Evolutionary conservation across 371 early-diverging fungal genomes (phyloP).

Genomic region (Mucor irregularis): DNA sequence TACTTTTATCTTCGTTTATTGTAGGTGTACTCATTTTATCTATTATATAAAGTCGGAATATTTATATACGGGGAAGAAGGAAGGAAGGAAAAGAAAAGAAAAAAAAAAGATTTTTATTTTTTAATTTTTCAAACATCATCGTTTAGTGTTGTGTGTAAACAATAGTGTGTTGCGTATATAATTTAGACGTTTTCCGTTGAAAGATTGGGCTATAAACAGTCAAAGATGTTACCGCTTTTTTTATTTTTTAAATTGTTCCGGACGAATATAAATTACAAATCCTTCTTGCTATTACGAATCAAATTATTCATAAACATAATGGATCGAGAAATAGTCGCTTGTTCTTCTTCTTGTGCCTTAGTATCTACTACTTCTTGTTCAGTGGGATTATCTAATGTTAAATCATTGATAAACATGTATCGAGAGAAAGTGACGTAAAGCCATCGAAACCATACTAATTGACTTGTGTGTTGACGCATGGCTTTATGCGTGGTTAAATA

Average conservation of each 20-base stretch:
- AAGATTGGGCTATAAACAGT: background rate
- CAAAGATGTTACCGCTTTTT: no score
- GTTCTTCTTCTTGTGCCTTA: no score
- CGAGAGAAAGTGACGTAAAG: slow-evolving; percentile 92
- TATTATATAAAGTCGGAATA: slow-evolving; percentile 1
- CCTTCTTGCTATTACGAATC: no score
- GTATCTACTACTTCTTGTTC: no score
- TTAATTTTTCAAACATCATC: background rate
- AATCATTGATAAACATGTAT: slow-evolving; percentile 89
- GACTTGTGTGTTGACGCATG: slow-evolving; percentile 87
- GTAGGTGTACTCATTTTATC: background rate
- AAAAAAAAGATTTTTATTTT: slow-evolving; percentile 2
- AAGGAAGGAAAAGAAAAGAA: slow-evolving; percentile 3
- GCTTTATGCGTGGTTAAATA: slow-evolving; percentile 61
- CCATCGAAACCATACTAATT: slow-evolving; percentile 96
- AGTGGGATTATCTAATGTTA: background rate
- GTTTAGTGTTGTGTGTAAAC: no score
- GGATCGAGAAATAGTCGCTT: no score
- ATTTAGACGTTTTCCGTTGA: no score
- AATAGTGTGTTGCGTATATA: no score
- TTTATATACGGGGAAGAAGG: background rate
- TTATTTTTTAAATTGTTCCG: slow-evolving; percentile 1
- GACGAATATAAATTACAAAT: no score
- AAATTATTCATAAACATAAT: no score
- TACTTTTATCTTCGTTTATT: slow-evolving; percentile 6